Evolutionary conservation across 2,329 filamentous ascomycete genomes (phyloP), one percentile per base, ranked within the genome.

Genomic region (Nigrospora oryzae): DNA sequence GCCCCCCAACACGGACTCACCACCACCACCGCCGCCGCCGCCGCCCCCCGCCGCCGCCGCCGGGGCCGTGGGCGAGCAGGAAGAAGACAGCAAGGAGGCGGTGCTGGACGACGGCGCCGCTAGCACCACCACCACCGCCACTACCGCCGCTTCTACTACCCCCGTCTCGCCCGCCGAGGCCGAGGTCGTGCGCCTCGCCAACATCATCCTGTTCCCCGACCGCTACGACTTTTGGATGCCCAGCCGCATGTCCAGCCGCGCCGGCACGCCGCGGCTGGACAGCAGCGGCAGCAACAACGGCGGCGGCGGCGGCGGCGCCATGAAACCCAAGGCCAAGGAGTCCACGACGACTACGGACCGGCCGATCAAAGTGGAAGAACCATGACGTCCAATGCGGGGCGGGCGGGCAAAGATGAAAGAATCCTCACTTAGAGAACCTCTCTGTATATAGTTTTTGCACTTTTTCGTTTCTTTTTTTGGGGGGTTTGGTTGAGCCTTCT

Each of bases 201-300:
- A 78, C 54, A 75, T 75, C 44, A 78, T 79, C 43, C 58, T 78
- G 28, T 78, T 78, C 50, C 74, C 74, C 3, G 73, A 76, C 48
- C 62, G 67, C 14, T 74, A 70, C 49, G 68, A 70, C 52, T 70
- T 71, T 46, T 71, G 69, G 54, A 70, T 70, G 63, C 63, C 66
- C 12, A 69, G 65, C 44, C 42, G 60, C 3, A 39, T 44, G 54
- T 33, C 33, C 19, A 40, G 39, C 7, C 39, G 39, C 2, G 40
- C 40, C 40, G 40, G 33, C 11, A 42, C 40, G 2, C 40, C 40
- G 7, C 15, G 39, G 19, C 39, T 8, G 19, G 34, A 11, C 31
- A 19, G 38, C 19, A 19, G 12, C 19, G 30, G 10, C 38, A 31
- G 38, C 38, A 31, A 31, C 19, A 11, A 4, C 11, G 31, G 16